A percentile compares a stretch with the other conserved stretches of the same genome.
Evolutionary conservation across 78 protist genomes (phyloP).

Genomic region (Bigelowiella natans): DNA sequence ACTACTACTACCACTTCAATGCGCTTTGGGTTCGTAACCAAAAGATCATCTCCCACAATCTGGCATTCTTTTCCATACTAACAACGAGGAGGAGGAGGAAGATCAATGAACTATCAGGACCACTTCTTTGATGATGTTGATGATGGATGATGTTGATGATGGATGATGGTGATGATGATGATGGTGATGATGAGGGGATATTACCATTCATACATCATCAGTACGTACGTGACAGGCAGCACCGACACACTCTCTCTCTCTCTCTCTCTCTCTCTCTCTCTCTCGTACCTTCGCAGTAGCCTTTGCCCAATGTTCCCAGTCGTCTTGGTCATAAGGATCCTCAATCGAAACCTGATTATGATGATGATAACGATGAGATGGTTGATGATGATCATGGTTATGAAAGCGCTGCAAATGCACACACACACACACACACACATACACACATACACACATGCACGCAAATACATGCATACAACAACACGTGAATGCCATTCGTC

Average conservation of each 20-base stretch:
- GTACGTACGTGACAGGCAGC: background rate
- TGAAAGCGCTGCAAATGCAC: background rate
- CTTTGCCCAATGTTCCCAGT: slow-evolving; percentile 45
- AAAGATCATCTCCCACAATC: slow-evolving; percentile 97
- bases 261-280: background rate
- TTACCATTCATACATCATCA: background rate
- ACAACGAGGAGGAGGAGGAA: background rate
- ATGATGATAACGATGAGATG: background rate
- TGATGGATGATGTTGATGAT: no score
- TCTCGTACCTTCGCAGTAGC: background rate
- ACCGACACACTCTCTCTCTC: background rate
- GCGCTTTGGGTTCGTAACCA: slow-evolving; percentile 92
- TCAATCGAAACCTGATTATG: slow-evolving; percentile 76
- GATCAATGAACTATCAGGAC: background rate
- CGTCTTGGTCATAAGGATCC: slow-evolving; percentile 97
- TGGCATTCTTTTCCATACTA: slow-evolving; percentile 31
- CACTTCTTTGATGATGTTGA: background rate
- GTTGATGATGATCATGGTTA: background rate
- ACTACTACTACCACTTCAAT: slow-evolving; percentile 41
- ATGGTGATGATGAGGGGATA: no score
- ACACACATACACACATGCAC: background rate
- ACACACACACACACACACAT: background rate
- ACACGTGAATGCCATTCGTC: background rate
- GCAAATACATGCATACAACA: background rate
- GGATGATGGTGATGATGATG: no score